A percentile compares a stretch with the other conserved stretches of the same genome.
Evolutionary conservation across 495 filamentous ascomycete genomes (phyloP).

Genomic region (Podospora pseudocomata): DNA sequence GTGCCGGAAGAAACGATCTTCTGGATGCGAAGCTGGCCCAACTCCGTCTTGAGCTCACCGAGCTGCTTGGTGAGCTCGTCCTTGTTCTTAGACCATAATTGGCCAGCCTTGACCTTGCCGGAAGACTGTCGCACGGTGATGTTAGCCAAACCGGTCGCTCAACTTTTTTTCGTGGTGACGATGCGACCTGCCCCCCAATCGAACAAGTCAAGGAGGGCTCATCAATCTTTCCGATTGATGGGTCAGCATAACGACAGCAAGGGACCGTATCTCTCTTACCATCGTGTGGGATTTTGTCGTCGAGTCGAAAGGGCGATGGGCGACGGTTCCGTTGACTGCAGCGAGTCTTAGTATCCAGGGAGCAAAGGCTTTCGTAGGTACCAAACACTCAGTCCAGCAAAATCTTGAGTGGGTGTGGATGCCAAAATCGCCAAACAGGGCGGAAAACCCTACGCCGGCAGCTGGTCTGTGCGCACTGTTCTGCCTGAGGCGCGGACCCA

Average conservation of each 20-base stretch:
- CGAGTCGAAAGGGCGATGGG: conserved; percentile 34
- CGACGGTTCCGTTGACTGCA: conserved; percentile 31
- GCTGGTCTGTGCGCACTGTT: conserved; percentile 23
- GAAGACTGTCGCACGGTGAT: conserved; percentile 59
- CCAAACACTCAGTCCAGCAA: conserved; percentile 28
- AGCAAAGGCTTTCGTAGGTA: conserved; percentile 27
- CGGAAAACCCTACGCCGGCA: conserved; percentile 34
- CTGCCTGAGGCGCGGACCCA: conserved; percentile 11
- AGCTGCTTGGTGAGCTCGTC: conserved; percentile 89
- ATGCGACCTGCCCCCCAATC: not conserved
- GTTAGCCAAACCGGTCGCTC: conserved; percentile 27
- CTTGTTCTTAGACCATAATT: conserved; percentile 99
- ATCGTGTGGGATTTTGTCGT: conserved; percentile 31
- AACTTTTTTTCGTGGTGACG: not conserved
- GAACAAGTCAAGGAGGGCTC: not conserved
- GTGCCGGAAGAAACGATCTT: conserved; percentile 91
- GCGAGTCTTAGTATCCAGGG: conserved; percentile 28
- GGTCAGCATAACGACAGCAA: conserved; percentile 3
- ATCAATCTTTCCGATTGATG: not conserved
- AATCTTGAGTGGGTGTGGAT: conserved; percentile 35
- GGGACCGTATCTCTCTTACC: conserved; percentile 22
- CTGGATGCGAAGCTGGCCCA: conserved; percentile 88
- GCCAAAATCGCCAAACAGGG: conserved; percentile 33
- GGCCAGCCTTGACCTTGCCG: conserved; percentile 87
- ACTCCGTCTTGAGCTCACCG: conserved; percentile 88